Base-by-base conservation (phyloP, 805 yeast species). In the Lachancea sp. region DNA sequence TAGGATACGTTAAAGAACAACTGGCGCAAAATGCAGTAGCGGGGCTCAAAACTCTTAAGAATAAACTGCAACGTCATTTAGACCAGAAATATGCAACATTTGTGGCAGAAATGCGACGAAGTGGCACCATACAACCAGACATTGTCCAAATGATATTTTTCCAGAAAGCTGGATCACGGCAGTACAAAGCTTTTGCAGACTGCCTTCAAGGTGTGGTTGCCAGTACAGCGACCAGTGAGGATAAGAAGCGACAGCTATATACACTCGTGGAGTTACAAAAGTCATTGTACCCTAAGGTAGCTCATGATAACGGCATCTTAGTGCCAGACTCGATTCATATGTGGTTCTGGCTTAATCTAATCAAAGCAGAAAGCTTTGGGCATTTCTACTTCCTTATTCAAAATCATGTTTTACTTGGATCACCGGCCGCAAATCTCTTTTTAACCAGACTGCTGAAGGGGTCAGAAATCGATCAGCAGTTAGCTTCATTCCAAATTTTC, bases 401-500 rank as follows among this genome's bases (percentile, higher is more conserved):
- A 32, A 51, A 49, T 30, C 44, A 53, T 34, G 47, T 60, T 5
- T 30, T 29, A 16, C 44, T 58, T 8, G 47, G 54, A 5, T 38
- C 54, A 6, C 49, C 48, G 8, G 22, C 43, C 23, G 41, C 45
- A 12, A 36, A 46, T 30, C 41, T 29, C 6, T 42, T 56, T 6
- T 39, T 40, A 8, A 31, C 30, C 17, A 45, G 50, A 19, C 28
- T 60, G 29, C 38, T 61, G 36, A 50, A 51, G 18, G 61, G 61
- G 3, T 53, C 62, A 5, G 54, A 56, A 33, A 36, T 51, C 24
- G 63, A 60, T 21, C 34, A 38, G 12, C 52, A 52, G 36, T 34
- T 58, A 20, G 60, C 49, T 1, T 51, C 61, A 2, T 55, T 60
- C 34, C 56, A 55, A 36, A 34, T 47, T 17, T 60, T 56, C 36